These are phyloP conservation scores for Corynascus novoguineensis DNA, from an alignment of 495 filamentous ascomycete genomes.

Conservation along the genomic window DNA sequence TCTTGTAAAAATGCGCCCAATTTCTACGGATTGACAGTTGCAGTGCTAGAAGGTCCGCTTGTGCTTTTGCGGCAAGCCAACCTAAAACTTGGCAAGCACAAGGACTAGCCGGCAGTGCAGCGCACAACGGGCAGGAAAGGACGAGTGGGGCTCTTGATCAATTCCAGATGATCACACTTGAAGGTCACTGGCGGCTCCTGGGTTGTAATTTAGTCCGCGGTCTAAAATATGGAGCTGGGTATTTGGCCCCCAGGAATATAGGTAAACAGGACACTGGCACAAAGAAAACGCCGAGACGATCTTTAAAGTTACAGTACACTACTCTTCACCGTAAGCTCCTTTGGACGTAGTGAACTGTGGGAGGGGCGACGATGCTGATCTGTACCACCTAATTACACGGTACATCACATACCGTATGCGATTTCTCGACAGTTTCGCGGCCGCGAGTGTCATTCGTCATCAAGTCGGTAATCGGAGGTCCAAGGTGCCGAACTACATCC, in stretches of 20 bases:
- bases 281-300: no score
- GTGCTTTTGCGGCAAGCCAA: neutral
- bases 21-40: neutral
- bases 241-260: neutral
- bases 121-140: neutral
- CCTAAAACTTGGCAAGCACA: neutral
- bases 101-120: neutral
- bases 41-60: neutral
- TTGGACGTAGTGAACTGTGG: no score
- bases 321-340: no score
- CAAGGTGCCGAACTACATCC: neutral
- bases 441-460: neutral
- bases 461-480: neutral
- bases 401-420: no score
- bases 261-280: neutral
- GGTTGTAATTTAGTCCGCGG: neutral
- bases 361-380: no score
- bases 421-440: no score
- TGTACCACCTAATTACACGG: no score
- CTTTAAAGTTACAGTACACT: no score
- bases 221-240: neutral
- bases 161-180: neutral
- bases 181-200: neutral
- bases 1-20: constrained; percentile 1
- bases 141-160: neutral